Evolutionary conservation across 2,329 filamentous ascomycete genomes (phyloP).

Genomic region (Alternaria ethzedia): DNA sequence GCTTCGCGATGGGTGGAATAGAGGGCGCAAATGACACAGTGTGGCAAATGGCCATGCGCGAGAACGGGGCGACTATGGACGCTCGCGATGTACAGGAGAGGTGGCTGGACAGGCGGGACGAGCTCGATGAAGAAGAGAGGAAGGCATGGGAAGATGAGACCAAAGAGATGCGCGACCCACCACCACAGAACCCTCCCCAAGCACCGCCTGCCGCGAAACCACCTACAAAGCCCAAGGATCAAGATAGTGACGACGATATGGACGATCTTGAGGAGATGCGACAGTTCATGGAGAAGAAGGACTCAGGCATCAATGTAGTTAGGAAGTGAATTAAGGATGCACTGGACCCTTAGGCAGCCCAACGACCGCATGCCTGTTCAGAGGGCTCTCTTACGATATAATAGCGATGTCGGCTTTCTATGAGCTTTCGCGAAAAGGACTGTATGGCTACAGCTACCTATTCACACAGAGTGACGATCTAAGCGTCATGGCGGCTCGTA

Average conservation of each 20-base stretch:
- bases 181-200: conserved; percentile 11
- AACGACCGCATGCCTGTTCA: neutral
- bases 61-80: conserved; percentile 73
- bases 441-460: neutral
- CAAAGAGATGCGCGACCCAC: conserved; percentile 49
- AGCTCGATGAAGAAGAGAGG: conserved; percentile 80
- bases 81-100: conserved; percentile 91
- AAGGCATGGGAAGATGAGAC: conserved; percentile 78
- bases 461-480: neutral
- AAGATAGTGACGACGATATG: conserved; percentile 42
- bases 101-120: conserved; percentile 90
- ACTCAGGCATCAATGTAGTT: conserved; percentile 74
- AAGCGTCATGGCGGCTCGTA: neutral
- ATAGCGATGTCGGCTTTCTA: too few species aligned
- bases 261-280: conserved; percentile 50
- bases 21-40: conserved; percentile 94
- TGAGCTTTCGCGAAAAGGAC: neutral
- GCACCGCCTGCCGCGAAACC: conserved; percentile 5
- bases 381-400: neutral
- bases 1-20: conserved; percentile 88
- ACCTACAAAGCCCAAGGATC: conserved; percentile 7
- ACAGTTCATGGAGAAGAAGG: conserved; percentile 48
- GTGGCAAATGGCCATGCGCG: conserved; percentile 95
- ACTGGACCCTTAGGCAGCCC: neutral
- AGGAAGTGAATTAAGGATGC: conserved; percentile 55